These are phyloP conservation scores for Cladorrhinum sp. DNA, from an alignment of 2,329 filamentous ascomycete species.

Conservation along the genomic window DNA sequence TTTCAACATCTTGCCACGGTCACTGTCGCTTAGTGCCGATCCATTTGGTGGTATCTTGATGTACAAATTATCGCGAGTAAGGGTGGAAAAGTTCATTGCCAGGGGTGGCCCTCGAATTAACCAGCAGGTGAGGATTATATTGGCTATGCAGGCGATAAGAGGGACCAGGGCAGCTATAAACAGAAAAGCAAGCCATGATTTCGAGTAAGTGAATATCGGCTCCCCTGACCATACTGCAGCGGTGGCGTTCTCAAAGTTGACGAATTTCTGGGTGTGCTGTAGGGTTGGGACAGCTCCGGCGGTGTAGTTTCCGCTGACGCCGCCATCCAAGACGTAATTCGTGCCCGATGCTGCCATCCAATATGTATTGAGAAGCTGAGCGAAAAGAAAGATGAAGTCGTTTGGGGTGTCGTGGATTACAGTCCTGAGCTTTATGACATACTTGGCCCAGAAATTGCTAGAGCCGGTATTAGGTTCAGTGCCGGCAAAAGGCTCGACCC, in stretches of 20 bases:
- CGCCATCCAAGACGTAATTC: neutral
- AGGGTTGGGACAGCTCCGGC: neutral
- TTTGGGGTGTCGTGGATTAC: neutral
- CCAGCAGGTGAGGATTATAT: neutral
- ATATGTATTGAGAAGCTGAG: slow-evolving; percentile 5
- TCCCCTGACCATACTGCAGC: slow-evolving; percentile 2
- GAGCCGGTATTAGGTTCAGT: neutral
- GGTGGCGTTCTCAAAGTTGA: neutral
- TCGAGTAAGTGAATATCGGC: slow-evolving; percentile 1
- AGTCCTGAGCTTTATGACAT: neutral
- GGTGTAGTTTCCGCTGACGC: neutral
- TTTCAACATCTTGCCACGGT: neutral
- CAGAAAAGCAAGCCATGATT: neutral
- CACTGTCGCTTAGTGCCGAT: neutral
- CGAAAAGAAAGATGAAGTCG: neutral
- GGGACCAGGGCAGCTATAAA: slow-evolving; percentile 3
- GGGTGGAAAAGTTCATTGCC: slow-evolving; percentile 7
- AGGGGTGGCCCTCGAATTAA: neutral
- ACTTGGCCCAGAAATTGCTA: too few relatives aligned
- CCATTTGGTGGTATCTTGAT: neutral
- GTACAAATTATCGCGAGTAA: slow-evolving; percentile 1
- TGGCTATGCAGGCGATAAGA: neutral
- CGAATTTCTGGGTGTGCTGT: neutral
- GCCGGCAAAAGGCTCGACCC: too few relatives aligned
- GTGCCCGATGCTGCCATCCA: neutral